phyloP scores from a whole-genome alignment of 441 rosid genomes.

The Cnidoscolus chayamansa region DNA sequence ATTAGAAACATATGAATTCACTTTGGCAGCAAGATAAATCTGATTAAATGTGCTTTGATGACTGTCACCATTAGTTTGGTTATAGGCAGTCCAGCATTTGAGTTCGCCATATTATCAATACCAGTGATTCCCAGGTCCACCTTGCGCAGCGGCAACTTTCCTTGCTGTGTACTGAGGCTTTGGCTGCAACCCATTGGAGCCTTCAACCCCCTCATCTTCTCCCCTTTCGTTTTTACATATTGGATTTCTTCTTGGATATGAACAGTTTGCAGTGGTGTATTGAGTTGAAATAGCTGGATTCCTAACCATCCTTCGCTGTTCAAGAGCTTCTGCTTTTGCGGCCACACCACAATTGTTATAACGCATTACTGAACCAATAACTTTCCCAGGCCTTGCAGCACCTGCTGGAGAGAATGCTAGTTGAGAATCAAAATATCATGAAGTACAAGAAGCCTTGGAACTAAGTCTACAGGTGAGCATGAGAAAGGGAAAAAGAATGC shows the following conservation, averaged over 20 bases:
- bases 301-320: slow-evolving; percentile 70
- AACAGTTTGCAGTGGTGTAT: slow-evolving; percentile 40
- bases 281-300: slow-evolving; percentile 59
- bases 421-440: slow-evolving; percentile 3
- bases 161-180: slow-evolving; percentile 76
- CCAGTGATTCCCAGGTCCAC: slow-evolving; percentile 71
- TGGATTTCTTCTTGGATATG: slow-evolving; percentile 66
- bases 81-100: slow-evolving; percentile 7
- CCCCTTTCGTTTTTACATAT: slow-evolving; percentile 62
- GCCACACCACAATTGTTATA: slow-evolving; percentile 70
- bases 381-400: slow-evolving; percentile 82
- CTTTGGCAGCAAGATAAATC: slow-evolving; percentile 14
- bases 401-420: slow-evolving; percentile 43
- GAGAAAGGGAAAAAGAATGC: not conserved
- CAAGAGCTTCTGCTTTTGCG: slow-evolving; percentile 51
- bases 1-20: slow-evolving; percentile 12
- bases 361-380: slow-evolving; percentile 71
- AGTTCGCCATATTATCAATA: slow-evolving; percentile 33
- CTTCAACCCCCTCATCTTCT: slow-evolving; percentile 65
- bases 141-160: slow-evolving; percentile 85
- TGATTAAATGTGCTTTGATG: not conserved
- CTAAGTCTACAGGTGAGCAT: not conserved
- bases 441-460: not conserved
- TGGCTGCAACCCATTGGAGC: slow-evolving; percentile 65
- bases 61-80: not conserved